Percentiles rank a stretch among this genome's conserved stretches.
Conservation (phyloP, 331 rosid genomes). For the Malus hybrid region DNA sequence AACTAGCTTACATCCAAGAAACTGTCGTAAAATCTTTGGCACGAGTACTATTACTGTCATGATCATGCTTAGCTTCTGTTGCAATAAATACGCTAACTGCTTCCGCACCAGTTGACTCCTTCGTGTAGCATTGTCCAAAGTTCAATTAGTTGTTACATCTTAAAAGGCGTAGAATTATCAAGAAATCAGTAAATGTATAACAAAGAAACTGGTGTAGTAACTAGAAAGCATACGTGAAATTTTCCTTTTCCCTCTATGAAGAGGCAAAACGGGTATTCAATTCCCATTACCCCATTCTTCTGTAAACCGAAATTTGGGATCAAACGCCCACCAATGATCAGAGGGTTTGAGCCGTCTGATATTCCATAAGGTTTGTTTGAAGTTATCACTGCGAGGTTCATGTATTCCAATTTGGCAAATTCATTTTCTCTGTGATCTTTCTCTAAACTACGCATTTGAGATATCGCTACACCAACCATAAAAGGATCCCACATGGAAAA, state of each 20-base stretch:
- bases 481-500: constrained; percentile 22
- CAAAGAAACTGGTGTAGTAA: not conserved
- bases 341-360: constrained; percentile 19
- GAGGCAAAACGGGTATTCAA: constrained; percentile 8
- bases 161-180: not conserved
- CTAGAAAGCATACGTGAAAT: constrained; percentile 5
- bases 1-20: constrained; percentile 7
- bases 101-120: not conserved
- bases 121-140: not conserved
- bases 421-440: not conserved
- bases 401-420: constrained; percentile 11
- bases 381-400: constrained; percentile 11
- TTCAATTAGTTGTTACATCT: not conserved
- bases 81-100: constrained; percentile 13
- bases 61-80: constrained; percentile 10
- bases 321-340: not conserved
- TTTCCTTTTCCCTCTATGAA: not conserved
- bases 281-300: not conserved
- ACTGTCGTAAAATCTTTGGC: not conserved
- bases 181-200: not conserved
- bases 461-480: constrained; percentile 5
- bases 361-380: constrained; percentile 10
- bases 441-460: constrained; percentile 6
- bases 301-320: not conserved
- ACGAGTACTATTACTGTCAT: not conserved